Evolutionary conservation across 805 yeast species (phyloP), one percentile per base, ranked within the genome.

Genomic region (Candida palmyrensis): DNA sequence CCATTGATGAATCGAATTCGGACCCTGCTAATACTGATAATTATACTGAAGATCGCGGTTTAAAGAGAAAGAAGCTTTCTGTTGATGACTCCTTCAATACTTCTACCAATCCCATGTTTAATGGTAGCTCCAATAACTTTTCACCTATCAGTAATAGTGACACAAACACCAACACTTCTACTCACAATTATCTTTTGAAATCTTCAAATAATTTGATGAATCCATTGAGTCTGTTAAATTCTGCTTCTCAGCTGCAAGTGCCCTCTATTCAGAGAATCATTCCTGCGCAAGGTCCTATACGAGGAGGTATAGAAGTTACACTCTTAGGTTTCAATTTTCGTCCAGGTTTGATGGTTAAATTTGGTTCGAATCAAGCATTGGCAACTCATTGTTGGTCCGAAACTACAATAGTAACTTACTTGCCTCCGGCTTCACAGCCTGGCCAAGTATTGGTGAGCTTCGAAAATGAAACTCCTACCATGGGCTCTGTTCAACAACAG

Each of bases 331-430:
- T 79, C 30, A 84, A 87, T 38, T 92, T 92, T 68, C 77, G 80
- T 34, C 83, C 82, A 12, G 96, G 95, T 0, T 63, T 90, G 37
- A 66, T 68, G 16, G 96, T 90, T 11, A 82, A 82, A 57, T 92
- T 92, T 60, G 98, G 98, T 21, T 77, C 81, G 9, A 79, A 78
- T 51, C 64, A 71, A 38, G 87, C 92, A 0, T 57, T 84, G 20
- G 82, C 92, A 3, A 87, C 97, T 0, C 96, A 88, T 50, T 89
- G 95, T 58, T 92, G 98, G 98, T 85, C 94, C 29, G 92, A 84
- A 25, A 73, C 92, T 2, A 92, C 98, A 0, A 83, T 92, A 34
- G 95, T 92, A 2, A 87, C 97, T 0, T 87, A 84, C 48, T 65
- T 92, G 31, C 98, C 98, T 3, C 97, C 98, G 3, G 85, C 97